Percentiles rank a stretch among this genome's conserved stretches.
Conservation (phyloP, 257 asterid genomes). For the Cynanchum wilfordii region DNA sequence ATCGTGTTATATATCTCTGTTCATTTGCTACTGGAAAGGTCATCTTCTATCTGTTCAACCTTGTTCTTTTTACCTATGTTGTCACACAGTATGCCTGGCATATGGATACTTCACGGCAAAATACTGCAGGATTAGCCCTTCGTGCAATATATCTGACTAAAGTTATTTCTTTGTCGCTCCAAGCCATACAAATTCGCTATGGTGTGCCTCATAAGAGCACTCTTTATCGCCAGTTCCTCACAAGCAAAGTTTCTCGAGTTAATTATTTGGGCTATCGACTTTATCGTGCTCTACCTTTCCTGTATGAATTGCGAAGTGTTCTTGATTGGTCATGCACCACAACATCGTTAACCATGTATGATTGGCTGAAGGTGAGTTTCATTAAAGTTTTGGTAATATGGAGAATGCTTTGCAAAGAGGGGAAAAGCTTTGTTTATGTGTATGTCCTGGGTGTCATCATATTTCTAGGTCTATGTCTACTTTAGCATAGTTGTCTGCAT, state of each 20-base stretch:
- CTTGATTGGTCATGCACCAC: conserved; percentile 99
- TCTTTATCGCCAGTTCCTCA: conserved; percentile 91
- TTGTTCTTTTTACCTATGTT: conserved; percentile 75
- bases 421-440: neutral
- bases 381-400: conserved; percentile 2
- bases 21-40: conserved; percentile 91
- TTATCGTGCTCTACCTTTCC: conserved; percentile 93
- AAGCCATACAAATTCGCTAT: conserved; percentile 92
- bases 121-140: conserved; percentile 83
- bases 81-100: conserved; percentile 84
- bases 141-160: conserved; percentile 89
- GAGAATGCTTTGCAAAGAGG: neutral
- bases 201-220: conserved; percentile 96
- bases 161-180: conserved; percentile 77
- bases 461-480: neutral
- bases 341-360: conserved; percentile 95
- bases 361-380: conserved; percentile 92
- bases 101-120: conserved; percentile 64
- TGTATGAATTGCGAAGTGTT: conserved; percentile 91
- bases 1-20: conserved; percentile 90
- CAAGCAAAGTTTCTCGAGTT: conserved; percentile 83
- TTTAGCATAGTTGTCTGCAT: neutral
- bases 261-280: conserved; percentile 86
- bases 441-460: neutral
- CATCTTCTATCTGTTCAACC: conserved; percentile 75